Conservation (phyloP, 2,329 filamentous ascomycete species). For the Aureobasidium sp. region DNA sequence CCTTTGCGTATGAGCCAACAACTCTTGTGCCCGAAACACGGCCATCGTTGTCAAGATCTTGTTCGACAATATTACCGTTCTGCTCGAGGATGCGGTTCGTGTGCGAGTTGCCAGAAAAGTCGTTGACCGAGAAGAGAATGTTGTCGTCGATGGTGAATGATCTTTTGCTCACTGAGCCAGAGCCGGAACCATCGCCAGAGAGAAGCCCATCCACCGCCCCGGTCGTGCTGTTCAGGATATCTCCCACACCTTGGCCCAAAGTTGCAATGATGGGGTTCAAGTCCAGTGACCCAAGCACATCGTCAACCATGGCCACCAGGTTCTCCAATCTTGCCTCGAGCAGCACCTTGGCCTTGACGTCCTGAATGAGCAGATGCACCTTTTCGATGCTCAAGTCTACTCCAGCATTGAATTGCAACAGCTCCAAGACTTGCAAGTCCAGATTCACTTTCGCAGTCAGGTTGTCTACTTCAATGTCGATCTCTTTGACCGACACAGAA, state of each 20-base stretch:
- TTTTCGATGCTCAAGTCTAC: constrained; percentile 65
- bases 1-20: constrained; percentile 63
- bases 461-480: constrained; percentile 65
- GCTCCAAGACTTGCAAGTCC: constrained; percentile 63
- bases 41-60: constrained; percentile 56
- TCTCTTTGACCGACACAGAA: constrained; percentile 62
- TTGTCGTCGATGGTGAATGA: constrained; percentile 60
- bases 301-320: constrained; percentile 64
- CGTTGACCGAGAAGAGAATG: constrained; percentile 67
- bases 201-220: constrained; percentile 17
- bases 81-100: constrained; percentile 65
- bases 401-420: constrained; percentile 68
- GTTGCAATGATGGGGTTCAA: constrained; percentile 64
- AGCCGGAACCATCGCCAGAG: background rate
- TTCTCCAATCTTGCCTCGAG: constrained; percentile 68
- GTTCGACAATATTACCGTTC: constrained; percentile 68
- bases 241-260: constrained; percentile 22
- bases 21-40: constrained; percentile 52
- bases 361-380: constrained; percentile 63
- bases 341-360: constrained; percentile 64
- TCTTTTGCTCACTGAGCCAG: constrained; percentile 36
- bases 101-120: constrained; percentile 57
- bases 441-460: constrained; percentile 68
- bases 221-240: constrained; percentile 25
- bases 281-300: constrained; percentile 65